Percentiles rank a stretch among this genome's conserved stretches.
Conservation (phyloP, 2,329 filamentous ascomycete genomes). For the Calonectria ilicicola region DNA sequence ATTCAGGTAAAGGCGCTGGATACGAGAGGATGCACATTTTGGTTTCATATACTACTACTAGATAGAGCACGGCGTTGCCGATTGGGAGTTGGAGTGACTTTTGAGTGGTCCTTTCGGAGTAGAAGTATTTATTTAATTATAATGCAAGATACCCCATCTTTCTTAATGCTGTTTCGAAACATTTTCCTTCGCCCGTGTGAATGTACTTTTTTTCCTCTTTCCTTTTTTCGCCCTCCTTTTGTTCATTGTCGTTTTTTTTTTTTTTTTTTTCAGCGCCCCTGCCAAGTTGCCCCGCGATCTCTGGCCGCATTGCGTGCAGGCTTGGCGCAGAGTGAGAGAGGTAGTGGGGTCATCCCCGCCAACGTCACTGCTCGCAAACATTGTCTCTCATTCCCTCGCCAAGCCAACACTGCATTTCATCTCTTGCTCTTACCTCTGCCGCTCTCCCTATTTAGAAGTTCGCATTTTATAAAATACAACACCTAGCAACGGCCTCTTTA, state of each 20-base stretch:
- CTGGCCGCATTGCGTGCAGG: neutral
- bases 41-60: neutral
- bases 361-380: slow-evolving; percentile 35
- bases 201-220: neutral
- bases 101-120: neutral
- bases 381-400: slow-evolving; percentile 28
- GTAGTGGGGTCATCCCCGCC: slow-evolving; percentile 16
- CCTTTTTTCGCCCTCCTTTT: neutral
- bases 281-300: neutral
- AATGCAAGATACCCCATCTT: neutral
- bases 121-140: neutral
- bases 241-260: neutral
- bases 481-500: neutral
- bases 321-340: neutral
- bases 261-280: neutral
- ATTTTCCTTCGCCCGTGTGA: neutral
- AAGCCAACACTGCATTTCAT: neutral
- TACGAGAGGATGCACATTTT: neutral
- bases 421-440: neutral
- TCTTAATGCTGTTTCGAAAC: neutral
- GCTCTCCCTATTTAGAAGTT: neutral
- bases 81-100: neutral
- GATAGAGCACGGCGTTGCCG: neutral
- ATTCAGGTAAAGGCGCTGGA: slow-evolving; percentile 48
- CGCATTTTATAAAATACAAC: neutral